Evolutionary conservation across 768 basidiomycete species (phyloP), one percentile per base, ranked within the genome.

Genomic region (Leccinum boreale): DNA sequence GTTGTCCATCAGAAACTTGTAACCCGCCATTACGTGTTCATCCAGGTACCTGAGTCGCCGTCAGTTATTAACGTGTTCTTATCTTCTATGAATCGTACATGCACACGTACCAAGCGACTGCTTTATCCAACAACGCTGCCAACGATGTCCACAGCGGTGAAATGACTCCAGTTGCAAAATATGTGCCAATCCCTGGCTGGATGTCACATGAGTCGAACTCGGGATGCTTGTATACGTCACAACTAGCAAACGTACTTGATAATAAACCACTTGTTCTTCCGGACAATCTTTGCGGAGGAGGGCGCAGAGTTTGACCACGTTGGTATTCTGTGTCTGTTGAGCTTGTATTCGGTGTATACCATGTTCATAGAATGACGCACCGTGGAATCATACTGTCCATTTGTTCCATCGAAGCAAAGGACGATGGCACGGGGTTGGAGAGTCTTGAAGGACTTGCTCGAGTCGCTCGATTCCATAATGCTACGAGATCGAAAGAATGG

Each of bases 1-100:
- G 63, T 87, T 91, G 58, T 87, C 79, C 90, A 92, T 91, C 52
- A 92, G 72, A 68, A 86, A 92, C 59, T 74, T 76, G 70, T 92
- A 93, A 1, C 91, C 91, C 8, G 81, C 86, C 72, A 85, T 81
- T n/a, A 91, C 86, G 71, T 91, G 89, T 1, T 67, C 79, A 53
- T 85, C 84, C 46, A 91, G 75, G 64, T 86, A 90, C 83, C 87
- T 88, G 50, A 35, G 52, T 19, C 47, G 21, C 21, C 14, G 31
- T 57, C 15, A 9, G 23, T 35, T 5, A 3, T 19, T 10, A 8
- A 3, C 11, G 29, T 31, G 44, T 46, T 46, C 21, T 46, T 21
- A 46, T 23, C 11, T 48, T 28, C 17, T 10, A 44, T 9, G 23
- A 26, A 51, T 36, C 21, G 8, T 17, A 15, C 23, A 46, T 23